These are phyloP conservation scores for Fusarium buharicum DNA, from an alignment of 2,329 filamentous ascomycete species.

Conservation along the genomic window DNA sequence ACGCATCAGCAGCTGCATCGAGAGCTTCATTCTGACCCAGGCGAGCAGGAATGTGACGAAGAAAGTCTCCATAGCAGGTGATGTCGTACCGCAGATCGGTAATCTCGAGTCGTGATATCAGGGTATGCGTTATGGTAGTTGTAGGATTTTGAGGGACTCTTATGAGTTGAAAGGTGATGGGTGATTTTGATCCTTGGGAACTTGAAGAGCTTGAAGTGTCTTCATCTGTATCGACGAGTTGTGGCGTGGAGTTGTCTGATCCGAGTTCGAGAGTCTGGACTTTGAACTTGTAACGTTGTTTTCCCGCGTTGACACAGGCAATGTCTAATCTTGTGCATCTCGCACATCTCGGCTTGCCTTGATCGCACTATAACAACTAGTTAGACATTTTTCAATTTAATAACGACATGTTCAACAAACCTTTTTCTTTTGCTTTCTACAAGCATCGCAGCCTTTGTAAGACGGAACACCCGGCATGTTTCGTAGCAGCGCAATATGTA, in stretches of 20 bases:
- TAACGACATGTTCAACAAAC: slow-evolving; percentile 45
- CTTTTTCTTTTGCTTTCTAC: slow-evolving; percentile 65
- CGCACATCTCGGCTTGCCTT: slow-evolving; percentile 55
- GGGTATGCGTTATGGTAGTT: slow-evolving; percentile 37
- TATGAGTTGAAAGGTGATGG: slow-evolving; percentile 6
- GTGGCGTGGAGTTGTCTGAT: slow-evolving; percentile 6
- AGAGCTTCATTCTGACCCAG: slow-evolving; percentile 59
- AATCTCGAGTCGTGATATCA: slow-evolving; percentile 50
- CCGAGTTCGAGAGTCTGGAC: slow-evolving; percentile 44
- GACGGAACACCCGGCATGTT: slow-evolving; percentile 63
- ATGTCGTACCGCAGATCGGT: slow-evolving; percentile 60
- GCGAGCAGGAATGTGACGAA: slow-evolving; percentile 57
- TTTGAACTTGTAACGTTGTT: slow-evolving; percentile 62
- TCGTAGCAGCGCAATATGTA: slow-evolving; percentile 37
- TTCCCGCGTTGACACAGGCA: slow-evolving; percentile 57
- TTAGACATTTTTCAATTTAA: not conserved
- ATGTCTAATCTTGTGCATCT: slow-evolving; percentile 59
- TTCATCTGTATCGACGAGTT: slow-evolving; percentile 20
- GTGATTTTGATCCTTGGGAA: not conserved
- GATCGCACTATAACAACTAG: slow-evolving; percentile 55
- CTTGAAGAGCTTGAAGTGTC: slow-evolving; percentile 1
- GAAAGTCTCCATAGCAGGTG: slow-evolving; percentile 58
- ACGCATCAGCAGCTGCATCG: slow-evolving; percentile 51
- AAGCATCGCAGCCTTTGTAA: slow-evolving; percentile 61
- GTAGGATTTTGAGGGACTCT: slow-evolving; percentile 48